These are phyloP conservation scores for Striga asiatica DNA, from an alignment of 257 asterid species.

Conservation along the genomic window DNA sequence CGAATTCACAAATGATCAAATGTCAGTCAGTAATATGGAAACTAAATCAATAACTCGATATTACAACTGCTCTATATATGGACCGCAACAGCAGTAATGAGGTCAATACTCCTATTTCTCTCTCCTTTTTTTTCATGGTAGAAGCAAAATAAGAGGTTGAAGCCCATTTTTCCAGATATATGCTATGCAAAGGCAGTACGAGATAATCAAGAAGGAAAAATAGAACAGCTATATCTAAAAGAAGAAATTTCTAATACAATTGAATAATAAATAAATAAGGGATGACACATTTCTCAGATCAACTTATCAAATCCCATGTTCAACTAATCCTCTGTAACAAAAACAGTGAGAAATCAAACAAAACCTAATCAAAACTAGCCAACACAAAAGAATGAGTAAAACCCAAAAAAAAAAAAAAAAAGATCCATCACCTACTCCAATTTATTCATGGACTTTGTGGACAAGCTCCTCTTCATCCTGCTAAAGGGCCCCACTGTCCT, in stretches of 20 bases:
- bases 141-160: too few species aligned
- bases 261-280: background rate
- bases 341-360: slow-evolving; percentile 6
- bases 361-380: background rate
- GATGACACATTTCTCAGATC: background rate
- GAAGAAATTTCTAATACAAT: background rate
- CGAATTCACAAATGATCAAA: background rate
- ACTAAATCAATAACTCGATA: too few species aligned
- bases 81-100: too few species aligned
- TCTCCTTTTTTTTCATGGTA: too few species aligned
- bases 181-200: too few species aligned
- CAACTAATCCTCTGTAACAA: slow-evolving; percentile 12
- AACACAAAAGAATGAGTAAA: background rate
- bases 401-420: background rate
- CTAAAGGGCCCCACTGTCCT: slow-evolving; percentile 75
- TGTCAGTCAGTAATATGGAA: too few species aligned
- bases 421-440: slow-evolving; percentile 31
- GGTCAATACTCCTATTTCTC: too few species aligned
- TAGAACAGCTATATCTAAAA: background rate
- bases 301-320: slow-evolving; percentile 3
- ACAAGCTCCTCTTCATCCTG: slow-evolving; percentile 72
- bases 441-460: slow-evolving; percentile 31
- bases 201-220: too few species aligned
- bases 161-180: too few species aligned
- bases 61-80: too few species aligned